Conservation (phyloP, 306 rosid species). For the Arachis stenosperma region DNA sequence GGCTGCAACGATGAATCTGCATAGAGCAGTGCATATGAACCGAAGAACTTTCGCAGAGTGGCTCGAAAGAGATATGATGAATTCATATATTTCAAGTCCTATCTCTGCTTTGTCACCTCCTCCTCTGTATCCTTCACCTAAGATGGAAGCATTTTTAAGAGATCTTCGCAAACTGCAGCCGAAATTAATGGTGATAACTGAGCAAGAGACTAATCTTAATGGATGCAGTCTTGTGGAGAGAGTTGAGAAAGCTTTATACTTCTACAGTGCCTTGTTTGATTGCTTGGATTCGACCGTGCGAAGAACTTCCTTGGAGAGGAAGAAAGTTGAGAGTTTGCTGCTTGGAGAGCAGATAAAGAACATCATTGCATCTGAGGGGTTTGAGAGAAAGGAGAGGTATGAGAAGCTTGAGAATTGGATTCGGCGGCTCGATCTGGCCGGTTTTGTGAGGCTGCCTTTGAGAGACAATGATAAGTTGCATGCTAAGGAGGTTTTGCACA, state of each 20-base stretch:
- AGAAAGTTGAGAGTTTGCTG: slow-evolving; percentile 71
- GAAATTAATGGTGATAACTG: slow-evolving; percentile 71
- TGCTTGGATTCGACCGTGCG: slow-evolving; percentile 75
- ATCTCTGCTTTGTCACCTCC: slow-evolving; percentile 70
- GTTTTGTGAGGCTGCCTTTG: slow-evolving; percentile 63
- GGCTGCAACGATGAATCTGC: slow-evolving; percentile 48
- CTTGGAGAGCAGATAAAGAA: slow-evolving; percentile 81
- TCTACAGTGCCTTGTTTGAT: slow-evolving; percentile 75
- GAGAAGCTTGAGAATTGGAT: slow-evolving; percentile 83
- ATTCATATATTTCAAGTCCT: slow-evolving; percentile 56
- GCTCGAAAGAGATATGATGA: slow-evolving; percentile 66
- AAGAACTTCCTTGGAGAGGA: slow-evolving; percentile 60
- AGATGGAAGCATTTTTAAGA: slow-evolving; percentile 66
- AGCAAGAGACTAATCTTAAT: slow-evolving; percentile 85
- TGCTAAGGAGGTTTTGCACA: slow-evolving; percentile 57
- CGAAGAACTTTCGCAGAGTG: slow-evolving; percentile 69
- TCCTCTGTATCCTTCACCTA: slow-evolving; percentile 64
- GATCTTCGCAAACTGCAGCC: slow-evolving; percentile 64
- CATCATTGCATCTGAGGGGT: slow-evolving; percentile 82
- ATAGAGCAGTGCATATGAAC: slow-evolving; percentile 54
- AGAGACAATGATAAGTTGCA: slow-evolving; percentile 56
- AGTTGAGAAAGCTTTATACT: slow-evolving; percentile 58
- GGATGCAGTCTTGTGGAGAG: slow-evolving; percentile 71
- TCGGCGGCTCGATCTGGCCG: slow-evolving; percentile 60
- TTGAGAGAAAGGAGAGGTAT: slow-evolving; percentile 73